phyloP scores from a whole-genome alignment of 768 basidiomycete genomes.

The Boletus huronensis region DNA sequence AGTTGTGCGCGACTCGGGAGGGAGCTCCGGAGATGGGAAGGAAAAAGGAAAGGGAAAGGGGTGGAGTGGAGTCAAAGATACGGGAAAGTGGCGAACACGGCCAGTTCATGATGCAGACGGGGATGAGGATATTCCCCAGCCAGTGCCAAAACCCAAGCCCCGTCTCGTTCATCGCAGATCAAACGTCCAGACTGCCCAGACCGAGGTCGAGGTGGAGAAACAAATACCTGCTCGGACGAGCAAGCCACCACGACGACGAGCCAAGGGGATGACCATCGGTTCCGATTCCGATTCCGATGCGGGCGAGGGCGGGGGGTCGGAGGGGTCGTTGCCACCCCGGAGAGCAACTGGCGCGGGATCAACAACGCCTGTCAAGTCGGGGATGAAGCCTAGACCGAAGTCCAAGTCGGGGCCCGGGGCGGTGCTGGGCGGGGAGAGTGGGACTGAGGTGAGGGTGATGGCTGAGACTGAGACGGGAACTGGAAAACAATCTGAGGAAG shows the following conservation, averaged over 20 bases:
- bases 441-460: not conserved
- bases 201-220: not conserved
- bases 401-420: constrained; percentile 5
- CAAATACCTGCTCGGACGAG: not conserved
- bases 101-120: not conserved
- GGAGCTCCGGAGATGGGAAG: not conserved
- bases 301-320: not conserved
- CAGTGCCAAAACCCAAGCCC: not conserved
- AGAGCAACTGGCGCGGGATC: not conserved
- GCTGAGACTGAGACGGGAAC: not conserved
- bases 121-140: not conserved
- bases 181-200: not conserved
- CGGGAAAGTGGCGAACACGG: not conserved
- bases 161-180: constrained; percentile 1
- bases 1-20: not conserved
- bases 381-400: constrained; percentile 25
- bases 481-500: not conserved
- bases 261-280: not conserved
- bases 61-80: not conserved
- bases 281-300: not conserved
- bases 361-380: constrained; percentile 24
- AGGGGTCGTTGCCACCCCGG: constrained; percentile 13
- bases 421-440: not conserved
- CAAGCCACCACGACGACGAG: not conserved
- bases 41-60: not conserved